Percentiles rank a stretch among this genome's conserved stretches.
phyloP scores from a whole-genome alignment of 257 asterid genomes.

The Plectranthus barbatus region DNA sequence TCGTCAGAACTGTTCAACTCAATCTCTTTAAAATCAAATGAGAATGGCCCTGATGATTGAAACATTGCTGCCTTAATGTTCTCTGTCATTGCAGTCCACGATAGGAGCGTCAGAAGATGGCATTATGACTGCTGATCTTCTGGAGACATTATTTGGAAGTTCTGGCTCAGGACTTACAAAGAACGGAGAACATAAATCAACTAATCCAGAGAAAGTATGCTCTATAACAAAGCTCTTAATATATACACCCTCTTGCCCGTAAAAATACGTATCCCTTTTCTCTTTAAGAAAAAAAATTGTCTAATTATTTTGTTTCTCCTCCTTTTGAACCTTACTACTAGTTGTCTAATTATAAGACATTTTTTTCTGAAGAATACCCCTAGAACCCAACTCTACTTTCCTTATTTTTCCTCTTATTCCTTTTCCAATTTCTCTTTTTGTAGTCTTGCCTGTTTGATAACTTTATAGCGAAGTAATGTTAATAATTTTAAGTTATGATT shows the following conservation, averaged over 20 bases:
- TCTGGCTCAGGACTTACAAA: constrained; percentile 17
- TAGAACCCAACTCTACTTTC: neutral
- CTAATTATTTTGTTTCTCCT: neutral
- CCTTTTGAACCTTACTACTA: neutral
- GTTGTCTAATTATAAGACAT: no score
- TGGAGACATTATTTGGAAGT: constrained; percentile 39
- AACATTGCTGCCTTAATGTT: neutral
- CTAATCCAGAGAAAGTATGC: constrained; percentile 26
- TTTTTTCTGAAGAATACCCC: neutral
- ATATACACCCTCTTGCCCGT: no score
- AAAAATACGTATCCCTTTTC: no score
- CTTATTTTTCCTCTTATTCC: neutral
- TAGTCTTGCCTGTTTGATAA: no score
- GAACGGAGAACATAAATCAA: constrained; percentile 18
- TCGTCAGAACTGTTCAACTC: no score
- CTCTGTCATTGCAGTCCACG: constrained; percentile 46
- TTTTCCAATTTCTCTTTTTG: no score
- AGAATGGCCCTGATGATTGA: neutral
- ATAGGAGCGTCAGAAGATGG: constrained; percentile 67
- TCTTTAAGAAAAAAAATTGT: neutral
- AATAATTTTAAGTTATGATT: neutral
- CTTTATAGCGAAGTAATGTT: no score
- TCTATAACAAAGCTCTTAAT: no score
- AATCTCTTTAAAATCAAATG: neutral
- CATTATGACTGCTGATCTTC: constrained; percentile 74